phyloP scores from a whole-genome alignment of 2,329 filamentous ascomycete species.

The Albifimbria verrucaria region DNA sequence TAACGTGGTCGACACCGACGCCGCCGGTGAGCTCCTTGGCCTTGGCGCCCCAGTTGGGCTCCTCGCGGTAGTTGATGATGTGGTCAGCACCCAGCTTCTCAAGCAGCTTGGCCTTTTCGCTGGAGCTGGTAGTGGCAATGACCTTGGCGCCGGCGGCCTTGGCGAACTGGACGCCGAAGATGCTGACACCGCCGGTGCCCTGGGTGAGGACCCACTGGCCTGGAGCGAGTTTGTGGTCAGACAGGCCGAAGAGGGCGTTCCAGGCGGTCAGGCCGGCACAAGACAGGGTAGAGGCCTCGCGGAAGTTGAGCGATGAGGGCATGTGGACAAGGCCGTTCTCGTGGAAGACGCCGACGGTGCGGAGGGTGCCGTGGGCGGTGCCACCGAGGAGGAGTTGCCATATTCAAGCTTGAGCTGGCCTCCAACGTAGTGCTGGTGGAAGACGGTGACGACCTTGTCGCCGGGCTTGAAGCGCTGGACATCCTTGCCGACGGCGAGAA shows the following conservation, averaged over 20 bases:
- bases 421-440: constrained; percentile 53
- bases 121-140: constrained; percentile 45
- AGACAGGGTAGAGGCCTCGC: constrained; percentile 54
- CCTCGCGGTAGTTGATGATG: constrained; percentile 48
- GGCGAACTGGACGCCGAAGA: constrained; percentile 61
- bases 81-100: constrained; percentile 46
- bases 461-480: constrained; percentile 48
- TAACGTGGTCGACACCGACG: constrained; percentile 41
- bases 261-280: constrained; percentile 64
- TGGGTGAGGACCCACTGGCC: constrained; percentile 62
- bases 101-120: constrained; percentile 39
- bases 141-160: constrained; percentile 46
- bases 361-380: constrained; percentile 62
- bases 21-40: constrained; percentile 41
- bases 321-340: constrained; percentile 64
- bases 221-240: constrained; percentile 42
- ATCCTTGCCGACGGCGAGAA: constrained; percentile 47
- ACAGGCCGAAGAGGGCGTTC: constrained; percentile 61
- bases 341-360: constrained; percentile 64
- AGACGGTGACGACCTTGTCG: constrained; percentile 58
- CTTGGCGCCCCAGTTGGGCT: constrained; percentile 41
- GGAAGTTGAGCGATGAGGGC: constrained; percentile 51
- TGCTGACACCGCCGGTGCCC: constrained; percentile 67
- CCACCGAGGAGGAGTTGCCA: constrained; percentile 62
- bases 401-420: constrained; percentile 34